Conservation (phyloP, 345 rosid species). For the Passiflora organensis region DNA sequence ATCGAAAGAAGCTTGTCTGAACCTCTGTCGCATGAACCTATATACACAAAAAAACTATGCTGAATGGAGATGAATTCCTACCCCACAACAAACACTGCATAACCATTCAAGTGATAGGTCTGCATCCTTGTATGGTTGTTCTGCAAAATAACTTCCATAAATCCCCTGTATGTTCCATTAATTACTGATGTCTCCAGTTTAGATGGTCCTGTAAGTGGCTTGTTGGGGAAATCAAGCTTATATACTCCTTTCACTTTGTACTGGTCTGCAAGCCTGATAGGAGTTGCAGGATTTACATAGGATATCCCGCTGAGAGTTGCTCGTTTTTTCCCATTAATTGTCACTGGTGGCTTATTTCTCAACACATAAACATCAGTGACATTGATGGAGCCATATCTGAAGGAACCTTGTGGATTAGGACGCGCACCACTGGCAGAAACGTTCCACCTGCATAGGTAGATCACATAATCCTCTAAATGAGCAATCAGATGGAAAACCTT, state of each 20-base stretch:
- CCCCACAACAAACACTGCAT: slow-evolving; percentile 94
- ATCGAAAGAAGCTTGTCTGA: slow-evolving; percentile 1
- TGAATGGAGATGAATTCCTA: slow-evolving; percentile 25
- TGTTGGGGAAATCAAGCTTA: slow-evolving; percentile 84
- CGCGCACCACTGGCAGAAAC: slow-evolving; percentile 98
- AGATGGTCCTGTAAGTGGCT: slow-evolving; percentile 74
- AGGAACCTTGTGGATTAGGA: slow-evolving; percentile 97
- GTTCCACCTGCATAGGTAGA: slow-evolving; percentile 67
- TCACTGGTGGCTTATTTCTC: slow-evolving; percentile 69
- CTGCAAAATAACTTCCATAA: slow-evolving; percentile 91
- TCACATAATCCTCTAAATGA: slow-evolving; percentile 12
- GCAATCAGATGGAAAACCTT: not conserved
- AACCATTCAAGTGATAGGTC: slow-evolving; percentile 89
- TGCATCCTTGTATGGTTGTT: slow-evolving; percentile 95
- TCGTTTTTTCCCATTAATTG: slow-evolving; percentile 56
- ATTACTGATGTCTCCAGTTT: slow-evolving; percentile 68
- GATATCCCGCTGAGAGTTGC: slow-evolving; percentile 81
- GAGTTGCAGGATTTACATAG: slow-evolving; percentile 81
- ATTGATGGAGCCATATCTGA: slow-evolving; percentile 90
- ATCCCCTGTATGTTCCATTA: slow-evolving; percentile 89
- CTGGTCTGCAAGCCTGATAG: slow-evolving; percentile 87
- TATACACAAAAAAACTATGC: slow-evolving; percentile 1
- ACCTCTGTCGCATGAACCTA: not conserved
- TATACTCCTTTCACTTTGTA: slow-evolving; percentile 74
- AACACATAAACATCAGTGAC: slow-evolving; percentile 80